These are phyloP conservation scores for Clathrus columnatus DNA, from an alignment of 768 basidiomycete species.

Conservation along the genomic window DNA sequence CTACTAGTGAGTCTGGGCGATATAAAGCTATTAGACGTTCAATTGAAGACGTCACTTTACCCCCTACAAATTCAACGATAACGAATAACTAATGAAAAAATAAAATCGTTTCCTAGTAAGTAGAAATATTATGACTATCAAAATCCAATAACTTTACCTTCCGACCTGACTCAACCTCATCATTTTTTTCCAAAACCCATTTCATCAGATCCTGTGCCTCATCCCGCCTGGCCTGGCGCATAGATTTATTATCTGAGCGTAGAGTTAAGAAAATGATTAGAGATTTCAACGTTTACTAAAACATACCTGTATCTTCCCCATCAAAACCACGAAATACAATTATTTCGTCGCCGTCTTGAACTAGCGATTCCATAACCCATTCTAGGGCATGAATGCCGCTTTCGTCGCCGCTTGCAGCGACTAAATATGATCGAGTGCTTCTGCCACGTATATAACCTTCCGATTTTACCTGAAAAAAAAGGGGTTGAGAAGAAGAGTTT, in stretches of 20 bases:
- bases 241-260: constrained; percentile 45
- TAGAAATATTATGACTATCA: no score
- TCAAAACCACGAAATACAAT: constrained; percentile 89
- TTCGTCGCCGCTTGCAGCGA: constrained; percentile 83
- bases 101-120: not conserved
- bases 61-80: constrained; percentile 90
- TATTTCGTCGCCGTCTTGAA: constrained; percentile 86
- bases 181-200: constrained; percentile 69
- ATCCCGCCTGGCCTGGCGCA: constrained; percentile 63
- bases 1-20: constrained; percentile 85
- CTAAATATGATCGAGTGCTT: constrained; percentile 81
- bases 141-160: constrained; percentile 38
- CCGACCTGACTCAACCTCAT: constrained; percentile 67
- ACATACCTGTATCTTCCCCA: constrained; percentile 67
- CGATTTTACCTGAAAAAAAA: constrained; percentile 47
- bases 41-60: constrained; percentile 79
- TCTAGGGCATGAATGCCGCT: constrained; percentile 83
- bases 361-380: constrained; percentile 81
- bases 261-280: not conserved
- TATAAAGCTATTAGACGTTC: constrained; percentile 90
- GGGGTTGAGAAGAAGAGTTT: not conserved
- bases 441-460: constrained; percentile 69
- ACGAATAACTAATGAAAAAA: constrained; percentile 55
- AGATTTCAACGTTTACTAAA: not conserved
- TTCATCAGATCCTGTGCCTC: constrained; percentile 81